A percentile compares a stretch with the other conserved stretches of the same genome.
Conservation (phyloP, 1,139 yeast species). For the Ogataea hybrid region DNA sequence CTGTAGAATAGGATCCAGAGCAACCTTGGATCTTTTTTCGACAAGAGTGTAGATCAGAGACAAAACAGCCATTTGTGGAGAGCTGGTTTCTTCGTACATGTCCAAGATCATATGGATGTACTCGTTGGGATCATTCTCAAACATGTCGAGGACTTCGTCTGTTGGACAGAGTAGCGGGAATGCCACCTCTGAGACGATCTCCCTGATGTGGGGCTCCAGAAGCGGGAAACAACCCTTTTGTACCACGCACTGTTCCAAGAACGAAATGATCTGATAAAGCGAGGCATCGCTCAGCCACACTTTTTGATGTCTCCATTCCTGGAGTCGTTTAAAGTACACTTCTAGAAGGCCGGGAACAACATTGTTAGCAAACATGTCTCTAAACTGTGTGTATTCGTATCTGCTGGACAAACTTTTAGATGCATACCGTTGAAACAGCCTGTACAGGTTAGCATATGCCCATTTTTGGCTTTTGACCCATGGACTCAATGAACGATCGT, state of each 20-base stretch:
- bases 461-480: constrained; percentile 87
- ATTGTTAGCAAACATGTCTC: constrained; percentile 44
- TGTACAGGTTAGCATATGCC: constrained; percentile 77
- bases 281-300: constrained; percentile 72
- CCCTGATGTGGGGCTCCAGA: constrained; percentile 67
- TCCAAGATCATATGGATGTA: constrained; percentile 81
- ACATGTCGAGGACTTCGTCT: constrained; percentile 67
- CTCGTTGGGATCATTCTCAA: constrained; percentile 89
- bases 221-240: constrained; percentile 69
- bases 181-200: constrained; percentile 67
- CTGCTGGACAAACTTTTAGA: constrained; percentile 48
- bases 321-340: constrained; percentile 63
- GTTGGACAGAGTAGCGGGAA: constrained; percentile 78
- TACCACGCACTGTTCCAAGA: constrained; percentile 67
- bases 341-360: constrained; percentile 74
- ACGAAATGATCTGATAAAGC: constrained; percentile 63
- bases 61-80: constrained; percentile 70
- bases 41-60: constrained; percentile 64
- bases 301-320: constrained; percentile 63
- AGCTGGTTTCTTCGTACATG: constrained; percentile 53
- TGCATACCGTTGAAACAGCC: constrained; percentile 76
- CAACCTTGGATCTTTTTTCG: constrained; percentile 58
- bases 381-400: constrained; percentile 51
- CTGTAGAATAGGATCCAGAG: constrained; percentile 61
- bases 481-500: constrained; percentile 45